Percentiles rank a stretch among this genome's conserved stretches.
These are phyloP conservation scores for Auriscalpium orientale DNA, from an alignment of 768 basidiomycete genomes.

Conservation along the genomic window DNA sequence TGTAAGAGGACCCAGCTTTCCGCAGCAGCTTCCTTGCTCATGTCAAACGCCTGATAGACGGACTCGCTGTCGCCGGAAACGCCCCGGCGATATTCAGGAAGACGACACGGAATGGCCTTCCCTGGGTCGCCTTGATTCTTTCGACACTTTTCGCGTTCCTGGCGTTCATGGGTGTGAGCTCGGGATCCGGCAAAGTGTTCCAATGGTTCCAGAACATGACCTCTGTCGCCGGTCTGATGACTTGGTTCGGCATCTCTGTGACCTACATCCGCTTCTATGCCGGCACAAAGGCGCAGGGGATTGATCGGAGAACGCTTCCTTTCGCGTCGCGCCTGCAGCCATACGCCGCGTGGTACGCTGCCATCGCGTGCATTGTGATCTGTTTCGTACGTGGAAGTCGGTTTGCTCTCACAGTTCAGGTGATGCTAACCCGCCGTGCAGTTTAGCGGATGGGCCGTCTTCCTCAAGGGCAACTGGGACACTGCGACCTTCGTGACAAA, in stretches of 20 bases:
- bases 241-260: slow-evolving; percentile 41
- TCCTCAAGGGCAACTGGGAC: slow-evolving; percentile 46
- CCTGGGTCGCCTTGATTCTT: slow-evolving; percentile 61
- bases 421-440: slow-evolving; percentile 20
- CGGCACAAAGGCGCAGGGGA: slow-evolving; percentile 74
- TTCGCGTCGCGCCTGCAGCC: slow-evolving; percentile 63
- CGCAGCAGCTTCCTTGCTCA: slow-evolving; percentile 1
- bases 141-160: slow-evolving; percentile 59
- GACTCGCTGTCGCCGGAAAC: slow-evolving; percentile 72
- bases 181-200: slow-evolving; percentile 70
- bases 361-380: slow-evolving; percentile 34
- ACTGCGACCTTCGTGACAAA: slow-evolving; percentile 70
- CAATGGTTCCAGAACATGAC: slow-evolving; percentile 63
- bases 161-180: slow-evolving; percentile 72
- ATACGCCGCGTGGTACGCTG: slow-evolving; percentile 55
- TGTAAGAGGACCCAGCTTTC: slow-evolving; percentile 39
- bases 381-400: slow-evolving; percentile 43
- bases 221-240: slow-evolving; percentile 38
- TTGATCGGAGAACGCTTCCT: slow-evolving; percentile 62
- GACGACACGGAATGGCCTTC: slow-evolving; percentile 68
- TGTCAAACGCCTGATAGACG: slow-evolving; percentile 46
- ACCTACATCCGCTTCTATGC: slow-evolving; percentile 66
- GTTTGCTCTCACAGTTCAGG: too few relatives aligned
- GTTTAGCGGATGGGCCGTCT: slow-evolving; percentile 44
- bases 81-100: slow-evolving; percentile 73